Evolutionary conservation across 106 monocot species (phyloP), one percentile per base, ranked within the genome.

Genomic region (Dendrobium chrysotoxum): DNA sequence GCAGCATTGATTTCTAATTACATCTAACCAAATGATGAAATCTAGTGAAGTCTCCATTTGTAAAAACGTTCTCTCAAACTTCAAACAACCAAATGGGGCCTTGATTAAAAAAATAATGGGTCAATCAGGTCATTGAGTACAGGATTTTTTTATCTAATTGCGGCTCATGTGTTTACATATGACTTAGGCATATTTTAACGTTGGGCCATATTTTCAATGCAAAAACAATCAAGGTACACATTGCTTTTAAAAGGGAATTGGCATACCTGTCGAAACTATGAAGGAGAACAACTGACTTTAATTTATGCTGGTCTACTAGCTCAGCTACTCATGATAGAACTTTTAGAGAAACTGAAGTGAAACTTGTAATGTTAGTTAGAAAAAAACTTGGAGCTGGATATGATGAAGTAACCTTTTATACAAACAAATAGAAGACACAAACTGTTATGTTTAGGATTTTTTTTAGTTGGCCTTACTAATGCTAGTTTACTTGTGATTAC

Each of bases 261-360:
- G 7, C 26, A 39, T 82, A 91, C 95, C 95, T 93, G 86, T 96
- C 95, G 87, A 96, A 96, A 67, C 95, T 85, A 84, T 93, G 93
- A 25, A 96, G 93, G 21, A 96, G 93, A 81, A 96, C 89, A 78
- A 96, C 40, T 21, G 95, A 91, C 20, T 89, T 81, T 47, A 54
- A 77, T 55, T 54, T 80, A 23, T 72, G 82, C 75, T 81, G 84
- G 23, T 77, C 78, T 47, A 82, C 15, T 39, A 93, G 91, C 79
- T 87, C 95, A 96, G 73, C 95, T 96, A 81, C 88, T 96, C 88
- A 88, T 80, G 28, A 96, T 89, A 38, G 85, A 25, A 50, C 38
- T 85, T 21, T 85, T 50, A 18, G 82, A 85, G 80, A 85, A 85
- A 77, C 85, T 85, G 18, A 86, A 80, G 93, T 96, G 88, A 50